A percentile compares a stretch with the other conserved stretches of the same genome.
These are phyloP conservation scores for Fusarium temperatum DNA, from an alignment of 2,329 filamentous ascomycete genomes.

Conservation along the genomic window DNA sequence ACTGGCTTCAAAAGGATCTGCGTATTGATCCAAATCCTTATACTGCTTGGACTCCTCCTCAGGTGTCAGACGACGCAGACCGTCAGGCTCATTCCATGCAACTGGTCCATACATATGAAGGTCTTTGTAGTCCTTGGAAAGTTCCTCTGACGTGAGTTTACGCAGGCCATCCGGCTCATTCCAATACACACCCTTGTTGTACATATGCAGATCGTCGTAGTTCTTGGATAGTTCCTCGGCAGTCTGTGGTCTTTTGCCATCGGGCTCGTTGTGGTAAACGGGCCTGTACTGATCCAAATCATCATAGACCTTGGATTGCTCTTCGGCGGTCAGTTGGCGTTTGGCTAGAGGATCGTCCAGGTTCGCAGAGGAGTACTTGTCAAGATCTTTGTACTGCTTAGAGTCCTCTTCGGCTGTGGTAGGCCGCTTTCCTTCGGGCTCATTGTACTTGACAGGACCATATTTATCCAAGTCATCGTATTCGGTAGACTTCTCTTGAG, in stretches of 20 bases:
- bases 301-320: slow-evolving; percentile 49
- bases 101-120: slow-evolving; percentile 51
- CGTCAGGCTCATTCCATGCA: slow-evolving; percentile 45
- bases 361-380: slow-evolving; percentile 45
- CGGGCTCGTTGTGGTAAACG: slow-evolving; percentile 48
- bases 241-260: slow-evolving; percentile 43
- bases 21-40: slow-evolving; percentile 51
- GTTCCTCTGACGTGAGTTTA: slow-evolving; percentile 44
- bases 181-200: slow-evolving; percentile 45
- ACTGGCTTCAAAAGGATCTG: slow-evolving; percentile 47
- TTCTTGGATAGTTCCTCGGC: slow-evolving; percentile 48
- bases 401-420: slow-evolving; percentile 41
- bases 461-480: slow-evolving; percentile 53
- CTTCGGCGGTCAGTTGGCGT: slow-evolving; percentile 44
- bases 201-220: slow-evolving; percentile 50
- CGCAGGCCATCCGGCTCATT: slow-evolving; percentile 46
- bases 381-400: slow-evolving; percentile 50
- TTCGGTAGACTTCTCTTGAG: slow-evolving; percentile 39
- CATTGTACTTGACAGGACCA: slow-evolving; percentile 47
- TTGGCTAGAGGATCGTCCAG: slow-evolving; percentile 43
- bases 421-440: slow-evolving; percentile 38
- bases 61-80: slow-evolving; percentile 41
- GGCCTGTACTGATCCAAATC: slow-evolving; percentile 53
- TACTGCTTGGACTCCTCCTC: slow-evolving; percentile 45
- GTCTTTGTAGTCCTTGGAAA: slow-evolving; percentile 53